Base-by-base conservation (phyloP, 192 early-diverging fungal species). In the Coemansia sp. region DNA sequence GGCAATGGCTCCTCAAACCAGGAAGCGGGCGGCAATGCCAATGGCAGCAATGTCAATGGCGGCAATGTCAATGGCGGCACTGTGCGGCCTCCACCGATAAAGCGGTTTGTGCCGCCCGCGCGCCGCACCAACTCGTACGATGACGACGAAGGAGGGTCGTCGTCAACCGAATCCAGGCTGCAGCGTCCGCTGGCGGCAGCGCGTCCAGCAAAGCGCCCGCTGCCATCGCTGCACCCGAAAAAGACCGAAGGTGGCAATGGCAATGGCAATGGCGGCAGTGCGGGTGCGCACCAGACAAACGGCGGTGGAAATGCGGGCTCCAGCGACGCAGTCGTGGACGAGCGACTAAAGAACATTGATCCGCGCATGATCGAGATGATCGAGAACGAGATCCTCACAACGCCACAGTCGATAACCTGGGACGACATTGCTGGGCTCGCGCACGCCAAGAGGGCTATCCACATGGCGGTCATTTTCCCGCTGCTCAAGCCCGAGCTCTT, bases 351-450 rank as follows among this genome's bases (percentile, higher is more conserved):
- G 35, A 94, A 95, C 61, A 83, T 95, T 23, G 92, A 95, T 4
- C 88, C 91, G 19, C 73, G 79, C 28, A 89, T 96, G 89, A 64
- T 92, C 14, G 91, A 96, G 58, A 83, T 82, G 57, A 91, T 96
- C 44, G 81, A 83, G 55, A 94, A 90, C 64, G 93, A 96, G 75
- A 88, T 95, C 38, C 77, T 95, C 63, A 83, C 83, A 4, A 67
- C 59, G 1, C 41, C 72, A 3, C 60, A 78, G 15, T 28, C 62
- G 0, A 81, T 95, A 3, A 69, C 77, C 6, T 95, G 93, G 89
- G 82, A 90, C 39, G 87, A 92, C 50, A 91, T 95, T 51, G 87
- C 88, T 13, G 91, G 91, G 5, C 67, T 95, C 15, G 79, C 81
- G 19, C 87, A 89, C 28, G 92, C 92, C 17, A 95, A 95, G 60